A percentile compares a stretch with the other conserved stretches of the same genome.
These are phyloP conservation scores for Neonectria sp. DNA, from an alignment of 2,329 filamentous ascomycete species.

Conservation along the genomic window DNA sequence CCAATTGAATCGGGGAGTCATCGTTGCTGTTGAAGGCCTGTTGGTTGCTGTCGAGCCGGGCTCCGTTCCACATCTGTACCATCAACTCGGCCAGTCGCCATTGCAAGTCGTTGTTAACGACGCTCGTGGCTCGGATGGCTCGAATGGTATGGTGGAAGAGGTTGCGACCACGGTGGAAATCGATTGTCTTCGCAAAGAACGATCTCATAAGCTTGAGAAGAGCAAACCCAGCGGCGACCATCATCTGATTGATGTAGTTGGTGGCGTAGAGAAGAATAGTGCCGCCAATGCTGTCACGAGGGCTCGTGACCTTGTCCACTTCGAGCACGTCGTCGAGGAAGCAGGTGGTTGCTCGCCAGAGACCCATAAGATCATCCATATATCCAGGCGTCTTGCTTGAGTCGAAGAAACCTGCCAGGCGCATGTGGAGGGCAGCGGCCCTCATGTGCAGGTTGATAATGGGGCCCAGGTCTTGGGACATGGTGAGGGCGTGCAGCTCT, in stretches of 20 bases:
- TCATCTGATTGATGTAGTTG: constrained; percentile 88
- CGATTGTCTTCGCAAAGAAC: constrained; percentile 81
- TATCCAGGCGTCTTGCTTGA: constrained; percentile 80
- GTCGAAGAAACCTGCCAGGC: constrained; percentile 86
- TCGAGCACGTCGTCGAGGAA: constrained; percentile 78
- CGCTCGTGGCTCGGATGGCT: constrained; percentile 80
- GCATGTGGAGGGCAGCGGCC: constrained; percentile 81
- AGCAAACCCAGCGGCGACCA: constrained; percentile 84
- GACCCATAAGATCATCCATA: constrained; percentile 80
- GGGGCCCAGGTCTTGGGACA: constrained; percentile 71
- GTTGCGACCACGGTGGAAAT: constrained; percentile 75
- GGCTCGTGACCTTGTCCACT: constrained; percentile 64
- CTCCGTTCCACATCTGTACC: constrained; percentile 87
- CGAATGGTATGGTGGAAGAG: constrained; percentile 81
- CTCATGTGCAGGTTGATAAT: constrained; percentile 77
- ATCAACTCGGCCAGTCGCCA: constrained; percentile 88
- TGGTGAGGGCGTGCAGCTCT: constrained; percentile 73
- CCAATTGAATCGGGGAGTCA: constrained; percentile 66
- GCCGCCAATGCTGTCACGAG: constrained; percentile 62
- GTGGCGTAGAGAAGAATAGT: constrained; percentile 76
- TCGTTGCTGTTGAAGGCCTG: constrained; percentile 66
- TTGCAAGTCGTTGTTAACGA: constrained; percentile 83
- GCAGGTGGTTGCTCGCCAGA: constrained; percentile 79
- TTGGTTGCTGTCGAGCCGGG: constrained; percentile 66
- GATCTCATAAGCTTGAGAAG: constrained; percentile 85